Base-by-base conservation (phyloP, 1,284 basidiomycete species). In the Cryptococcus deneoformans region DNA sequence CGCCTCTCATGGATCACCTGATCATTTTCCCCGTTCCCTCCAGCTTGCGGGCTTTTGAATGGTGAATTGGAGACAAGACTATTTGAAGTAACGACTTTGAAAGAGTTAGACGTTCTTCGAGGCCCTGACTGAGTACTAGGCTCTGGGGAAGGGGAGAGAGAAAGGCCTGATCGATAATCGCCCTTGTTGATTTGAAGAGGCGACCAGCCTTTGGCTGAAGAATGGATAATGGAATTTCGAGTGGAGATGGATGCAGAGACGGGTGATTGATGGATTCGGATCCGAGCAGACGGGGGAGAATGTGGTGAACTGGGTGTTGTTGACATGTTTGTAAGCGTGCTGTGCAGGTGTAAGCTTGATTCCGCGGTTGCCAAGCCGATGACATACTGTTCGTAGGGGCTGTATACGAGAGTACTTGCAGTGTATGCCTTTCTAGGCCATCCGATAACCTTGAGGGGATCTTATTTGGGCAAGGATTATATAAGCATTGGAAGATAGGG, bases 21-120 rank as follows among this genome's bases (percentile, higher is more conserved):
- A 20, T 56, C 50, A 12, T 65, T 56, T 11, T 61, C 66, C 1
- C 64, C 63, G 34, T 61, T 65, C 16, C 58, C 64, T 59, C 66
- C 62, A 55, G 53, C 63, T 11, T 62, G 61, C 0, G 72, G 67
- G 39, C 72, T 70, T 67, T 90, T 91, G 82, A 97, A 97, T 7
- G 90, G 90, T 9, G 90, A 93, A 67, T 92, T 92, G 48, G 87
- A 86, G 24, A 94, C 92, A 54, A 93, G 86, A 66, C 88, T 86
- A 75, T 88, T 90, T 61, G 81, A 87, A 62, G 84, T 83, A 63
- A 92, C 83, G 75, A 90, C 88, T 68, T 86, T 88, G 80, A 89
- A 93, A 68, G 87, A 90, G 52, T 85, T 87, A 16, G 88, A 90
- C 3, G 87, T 85, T 50, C 91, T 83, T 52, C 91, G 83, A 52